Percentiles rank a stretch among this genome's conserved stretches.
phyloP scores from a whole-genome alignment of 2,329 filamentous ascomycete genomes.

The Drechslerella dactyloides region DNA sequence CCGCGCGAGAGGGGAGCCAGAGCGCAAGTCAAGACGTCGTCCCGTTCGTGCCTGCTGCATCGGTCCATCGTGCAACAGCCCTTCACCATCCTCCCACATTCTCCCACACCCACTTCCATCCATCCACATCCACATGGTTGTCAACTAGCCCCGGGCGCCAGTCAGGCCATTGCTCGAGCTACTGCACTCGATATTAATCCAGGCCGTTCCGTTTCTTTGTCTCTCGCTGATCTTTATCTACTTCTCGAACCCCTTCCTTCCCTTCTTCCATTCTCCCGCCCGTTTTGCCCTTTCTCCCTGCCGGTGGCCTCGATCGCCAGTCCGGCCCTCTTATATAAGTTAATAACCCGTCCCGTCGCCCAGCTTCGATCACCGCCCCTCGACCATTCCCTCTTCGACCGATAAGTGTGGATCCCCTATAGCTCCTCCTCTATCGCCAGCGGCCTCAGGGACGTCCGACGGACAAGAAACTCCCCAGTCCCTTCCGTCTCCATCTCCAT shows the following conservation, averaged over 20 bases:
- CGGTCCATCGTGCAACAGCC: constrained; percentile 3
- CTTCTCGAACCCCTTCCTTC: constrained; percentile 17
- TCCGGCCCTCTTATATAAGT: too few species aligned
- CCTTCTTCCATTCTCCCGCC: constrained; percentile 27
- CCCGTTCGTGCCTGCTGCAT: constrained; percentile 5
- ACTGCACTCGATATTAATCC: constrained; percentile 4
- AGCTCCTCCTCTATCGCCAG: constrained; percentile 26
- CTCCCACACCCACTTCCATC: background rate
- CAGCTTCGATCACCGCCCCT: constrained; percentile 10
- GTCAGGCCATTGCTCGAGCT: constrained; percentile 23
- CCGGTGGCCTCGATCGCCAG: background rate
- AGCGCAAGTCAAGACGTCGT: too few species aligned
- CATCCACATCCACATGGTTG: too few species aligned
- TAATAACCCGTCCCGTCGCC: background rate
- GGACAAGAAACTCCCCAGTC: too few species aligned
- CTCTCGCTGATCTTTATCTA: constrained; percentile 51
- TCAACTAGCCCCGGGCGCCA: too few species aligned
- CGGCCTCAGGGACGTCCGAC: too few species aligned
- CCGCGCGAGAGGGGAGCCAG: too few species aligned
- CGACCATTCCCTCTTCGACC: constrained; percentile 23
- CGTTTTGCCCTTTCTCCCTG: constrained; percentile 29
- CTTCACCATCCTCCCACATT: constrained; percentile 1
- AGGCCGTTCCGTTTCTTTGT: constrained; percentile 38
- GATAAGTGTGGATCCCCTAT: constrained; percentile 35
- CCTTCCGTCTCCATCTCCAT: too few species aligned